Evolutionary conservation across 441 rosid genomes (phyloP).

Genomic region (Croton setiger): DNA sequence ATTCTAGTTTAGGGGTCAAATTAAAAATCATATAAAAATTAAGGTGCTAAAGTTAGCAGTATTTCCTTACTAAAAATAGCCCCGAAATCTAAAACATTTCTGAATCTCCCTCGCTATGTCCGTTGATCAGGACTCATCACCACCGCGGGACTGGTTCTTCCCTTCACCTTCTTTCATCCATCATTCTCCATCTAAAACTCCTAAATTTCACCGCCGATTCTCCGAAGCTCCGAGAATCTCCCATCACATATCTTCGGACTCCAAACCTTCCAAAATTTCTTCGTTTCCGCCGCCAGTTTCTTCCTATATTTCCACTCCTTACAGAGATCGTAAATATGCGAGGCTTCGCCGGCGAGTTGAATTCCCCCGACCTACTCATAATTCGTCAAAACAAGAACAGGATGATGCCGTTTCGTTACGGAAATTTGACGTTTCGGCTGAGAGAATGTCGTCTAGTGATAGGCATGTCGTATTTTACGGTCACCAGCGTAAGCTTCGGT

Average conservation of each 20-base stretch:
- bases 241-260: slow-evolving; percentile 18
- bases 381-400: slow-evolving; percentile 17
- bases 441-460: slow-evolving; percentile 15
- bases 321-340: slow-evolving; percentile 28
- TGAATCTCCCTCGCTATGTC: slow-evolving; percentile 34
- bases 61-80: too few relatives aligned
- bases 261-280: slow-evolving; percentile 19
- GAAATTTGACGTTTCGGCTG: slow-evolving; percentile 11
- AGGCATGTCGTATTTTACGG: slow-evolving; percentile 13
- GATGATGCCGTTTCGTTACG: slow-evolving; percentile 3
- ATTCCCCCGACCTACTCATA: slow-evolving; percentile 18
- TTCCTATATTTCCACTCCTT: slow-evolving; percentile 13
- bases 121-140: slow-evolving; percentile 25
- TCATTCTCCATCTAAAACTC: slow-evolving; percentile 20
- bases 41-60: too few relatives aligned
- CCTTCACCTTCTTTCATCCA: slow-evolving; percentile 53
- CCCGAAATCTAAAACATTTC: neutral
- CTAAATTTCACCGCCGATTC: slow-evolving; percentile 38
- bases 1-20: too few relatives aligned
- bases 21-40: too few relatives aligned
- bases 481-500: slow-evolving; percentile 29
- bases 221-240: slow-evolving; percentile 31
- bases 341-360: slow-evolving; percentile 36
- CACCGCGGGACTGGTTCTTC: slow-evolving; percentile 57
- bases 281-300: slow-evolving; percentile 24